Evolutionary conservation across 169 alveolate genomes (phyloP).

Genomic region (Plasmodium inui): DNA sequence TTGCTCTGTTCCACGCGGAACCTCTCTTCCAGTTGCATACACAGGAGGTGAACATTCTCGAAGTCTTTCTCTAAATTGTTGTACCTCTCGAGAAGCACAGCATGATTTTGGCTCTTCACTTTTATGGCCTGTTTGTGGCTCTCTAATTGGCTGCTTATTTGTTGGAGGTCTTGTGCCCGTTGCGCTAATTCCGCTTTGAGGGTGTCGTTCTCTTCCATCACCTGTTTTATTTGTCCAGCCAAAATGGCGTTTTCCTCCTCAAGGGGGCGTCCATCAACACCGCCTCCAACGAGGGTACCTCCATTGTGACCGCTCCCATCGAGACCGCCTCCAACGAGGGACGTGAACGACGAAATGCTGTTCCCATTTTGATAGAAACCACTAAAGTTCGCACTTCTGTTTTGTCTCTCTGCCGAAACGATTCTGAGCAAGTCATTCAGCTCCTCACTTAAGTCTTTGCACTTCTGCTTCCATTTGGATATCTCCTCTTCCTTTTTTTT

Average conservation of each 20-base stretch:
- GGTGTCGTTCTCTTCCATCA: constrained; percentile 22
- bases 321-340: not conserved
- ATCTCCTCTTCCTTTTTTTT: constrained; percentile 45
- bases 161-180: not conserved
- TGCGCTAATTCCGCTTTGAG: not conserved
- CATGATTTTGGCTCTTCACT: not conserved
- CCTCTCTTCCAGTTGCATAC: constrained; percentile 21
- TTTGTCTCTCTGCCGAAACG: not conserved
- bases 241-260: not conserved
- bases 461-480: constrained; percentile 13
- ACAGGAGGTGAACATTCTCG: constrained; percentile 30
- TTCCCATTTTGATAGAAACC: constrained; percentile 6
- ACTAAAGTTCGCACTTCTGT: not conserved
- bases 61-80: constrained; percentile 36
- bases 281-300: not conserved
- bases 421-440: constrained; percentile 16
- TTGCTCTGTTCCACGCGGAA: constrained; percentile 5
- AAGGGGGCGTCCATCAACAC: not conserved
- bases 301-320: not conserved
- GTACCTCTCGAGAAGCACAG: constrained; percentile 3
- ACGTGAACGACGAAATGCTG: not conserved
- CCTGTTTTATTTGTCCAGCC: not conserved
- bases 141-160: not conserved
- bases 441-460: constrained; percentile 32
- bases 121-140: not conserved